Evolutionary conservation across 1,139 yeast species (phyloP).

Genomic region (Diutina siamensis): DNA sequence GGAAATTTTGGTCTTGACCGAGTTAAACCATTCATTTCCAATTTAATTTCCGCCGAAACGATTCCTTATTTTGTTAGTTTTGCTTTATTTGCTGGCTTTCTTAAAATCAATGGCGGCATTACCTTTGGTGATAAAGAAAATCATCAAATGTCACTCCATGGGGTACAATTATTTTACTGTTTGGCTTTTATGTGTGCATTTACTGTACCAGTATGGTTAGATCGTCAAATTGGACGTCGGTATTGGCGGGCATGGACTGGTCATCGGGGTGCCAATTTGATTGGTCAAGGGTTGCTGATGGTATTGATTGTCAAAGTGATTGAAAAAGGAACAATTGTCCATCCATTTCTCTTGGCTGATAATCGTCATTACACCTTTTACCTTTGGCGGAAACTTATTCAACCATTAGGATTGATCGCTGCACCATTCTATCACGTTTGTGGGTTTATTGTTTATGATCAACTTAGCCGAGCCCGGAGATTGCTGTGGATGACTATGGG

Average conservation of each 20-base stretch:
- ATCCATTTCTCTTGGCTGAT: constrained; percentile 88
- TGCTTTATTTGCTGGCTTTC: constrained; percentile 40
- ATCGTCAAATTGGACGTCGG: constrained; percentile 21
- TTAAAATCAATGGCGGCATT: constrained; percentile 62
- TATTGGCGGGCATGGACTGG: constrained; percentile 21
- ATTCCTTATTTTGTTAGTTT: constrained; percentile 24
- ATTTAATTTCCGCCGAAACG: neutral
- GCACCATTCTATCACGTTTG: constrained; percentile 26
- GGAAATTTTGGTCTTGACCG: neutral
- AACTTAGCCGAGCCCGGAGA: constrained; percentile 13
- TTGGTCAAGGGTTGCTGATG: constrained; percentile 13
- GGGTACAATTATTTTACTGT: constrained; percentile 78
- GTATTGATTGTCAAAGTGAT: constrained; percentile 37
- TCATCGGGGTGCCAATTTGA: constrained; percentile 12
- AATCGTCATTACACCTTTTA: constrained; percentile 91
- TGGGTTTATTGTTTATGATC: constrained; percentile 25
- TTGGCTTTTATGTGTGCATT: constrained; percentile 47
- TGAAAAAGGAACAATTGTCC: constrained; percentile 57
- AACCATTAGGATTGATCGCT: constrained; percentile 8
- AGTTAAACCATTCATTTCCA: neutral
- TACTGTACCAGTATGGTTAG: constrained; percentile 62
- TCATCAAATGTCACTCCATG: constrained; percentile 60
- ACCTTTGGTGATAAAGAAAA: constrained; percentile 83
- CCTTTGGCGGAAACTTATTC: constrained; percentile 54
- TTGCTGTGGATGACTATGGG: constrained; percentile 25